phyloP scores from a whole-genome alignment of 2,329 filamentous ascomycete species.

The Hirsutella rhossiliensis region DNA sequence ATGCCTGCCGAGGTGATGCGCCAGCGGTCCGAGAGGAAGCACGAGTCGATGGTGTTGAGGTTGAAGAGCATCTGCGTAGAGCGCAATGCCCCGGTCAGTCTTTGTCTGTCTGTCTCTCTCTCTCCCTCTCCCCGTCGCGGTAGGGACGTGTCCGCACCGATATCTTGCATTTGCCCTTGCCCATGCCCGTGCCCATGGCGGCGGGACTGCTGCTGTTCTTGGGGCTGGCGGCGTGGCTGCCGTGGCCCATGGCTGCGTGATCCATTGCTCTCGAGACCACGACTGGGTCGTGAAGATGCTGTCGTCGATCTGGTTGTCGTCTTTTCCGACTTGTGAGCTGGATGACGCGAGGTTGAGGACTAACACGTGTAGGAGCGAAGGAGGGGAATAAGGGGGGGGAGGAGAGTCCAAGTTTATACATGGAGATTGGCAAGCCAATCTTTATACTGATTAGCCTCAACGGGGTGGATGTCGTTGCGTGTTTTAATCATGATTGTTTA shows the following conservation, averaged over 20 bases:
- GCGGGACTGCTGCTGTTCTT: background rate
- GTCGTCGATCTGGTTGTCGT: background rate
- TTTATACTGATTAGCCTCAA: no score
- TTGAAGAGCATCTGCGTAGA: slow-evolving; percentile 62
- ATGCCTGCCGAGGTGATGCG: slow-evolving; percentile 55
- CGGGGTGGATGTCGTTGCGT: no score
- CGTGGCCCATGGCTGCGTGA: slow-evolving; percentile 6
- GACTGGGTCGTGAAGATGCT: background rate
- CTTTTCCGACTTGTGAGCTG: no score
- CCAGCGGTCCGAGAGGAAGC: slow-evolving; percentile 59
- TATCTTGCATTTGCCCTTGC: slow-evolving; percentile 27
- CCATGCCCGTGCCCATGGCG: slow-evolving; percentile 7
- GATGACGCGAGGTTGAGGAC: no score
- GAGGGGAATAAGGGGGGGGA: background rate
- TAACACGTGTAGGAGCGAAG: background rate
- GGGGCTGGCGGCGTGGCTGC: background rate
- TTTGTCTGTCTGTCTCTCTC: no score
- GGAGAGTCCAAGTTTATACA: background rate
- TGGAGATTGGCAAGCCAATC: no score
- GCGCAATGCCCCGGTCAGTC: background rate
- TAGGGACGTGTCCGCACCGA: slow-evolving; percentile 11
- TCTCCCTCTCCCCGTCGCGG: background rate
- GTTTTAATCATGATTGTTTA: no score
- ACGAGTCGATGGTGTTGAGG: slow-evolving; percentile 60
- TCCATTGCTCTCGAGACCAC: slow-evolving; percentile 1